Conservation (phyloP, 2,329 filamentous ascomycete species). For the Ophiocordyceps camponoti-floridani region DNA sequence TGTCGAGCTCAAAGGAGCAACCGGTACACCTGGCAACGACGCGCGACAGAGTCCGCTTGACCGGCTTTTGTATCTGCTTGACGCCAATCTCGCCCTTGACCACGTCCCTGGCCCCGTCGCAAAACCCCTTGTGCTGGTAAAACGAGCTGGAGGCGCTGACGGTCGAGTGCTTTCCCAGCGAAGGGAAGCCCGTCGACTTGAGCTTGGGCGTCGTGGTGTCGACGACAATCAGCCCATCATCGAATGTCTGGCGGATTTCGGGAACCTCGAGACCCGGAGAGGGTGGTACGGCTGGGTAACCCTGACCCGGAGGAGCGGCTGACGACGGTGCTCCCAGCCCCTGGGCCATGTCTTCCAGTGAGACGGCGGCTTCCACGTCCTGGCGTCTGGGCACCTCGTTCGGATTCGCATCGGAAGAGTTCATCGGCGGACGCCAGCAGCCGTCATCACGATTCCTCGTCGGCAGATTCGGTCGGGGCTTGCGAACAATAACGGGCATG, state of each 20-base stretch:
- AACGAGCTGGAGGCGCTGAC: conserved; percentile 30
- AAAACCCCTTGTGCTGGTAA: conserved; percentile 34
- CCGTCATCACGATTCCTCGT: background rate
- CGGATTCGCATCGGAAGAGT: background rate
- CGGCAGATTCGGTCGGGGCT: background rate
- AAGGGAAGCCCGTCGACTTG: conserved; percentile 5
- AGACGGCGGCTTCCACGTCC: too few relatives aligned
- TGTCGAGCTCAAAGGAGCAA: conserved; percentile 36
- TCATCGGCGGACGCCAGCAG: background rate
- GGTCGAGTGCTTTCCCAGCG: conserved; percentile 6
- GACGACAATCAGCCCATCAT: background rate
- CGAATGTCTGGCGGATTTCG: background rate
- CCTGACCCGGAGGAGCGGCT: background rate
- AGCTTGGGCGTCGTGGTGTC: background rate
- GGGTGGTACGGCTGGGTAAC: background rate
- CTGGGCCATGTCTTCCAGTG: too few relatives aligned
- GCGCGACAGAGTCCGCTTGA: conserved; percentile 10
- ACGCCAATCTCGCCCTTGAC: conserved; percentile 29
- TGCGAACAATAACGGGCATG: background rate
- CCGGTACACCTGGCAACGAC: conserved; percentile 30
- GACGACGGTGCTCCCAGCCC: background rate
- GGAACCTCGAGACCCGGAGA: conserved; percentile 1
- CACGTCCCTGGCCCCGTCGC: conserved; percentile 32
- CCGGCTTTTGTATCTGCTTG: conserved; percentile 30
- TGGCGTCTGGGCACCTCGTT: too few relatives aligned